Evolutionary conservation across 768 basidiomycete species (phyloP).

Genomic region (Russula ochroleuca): DNA sequence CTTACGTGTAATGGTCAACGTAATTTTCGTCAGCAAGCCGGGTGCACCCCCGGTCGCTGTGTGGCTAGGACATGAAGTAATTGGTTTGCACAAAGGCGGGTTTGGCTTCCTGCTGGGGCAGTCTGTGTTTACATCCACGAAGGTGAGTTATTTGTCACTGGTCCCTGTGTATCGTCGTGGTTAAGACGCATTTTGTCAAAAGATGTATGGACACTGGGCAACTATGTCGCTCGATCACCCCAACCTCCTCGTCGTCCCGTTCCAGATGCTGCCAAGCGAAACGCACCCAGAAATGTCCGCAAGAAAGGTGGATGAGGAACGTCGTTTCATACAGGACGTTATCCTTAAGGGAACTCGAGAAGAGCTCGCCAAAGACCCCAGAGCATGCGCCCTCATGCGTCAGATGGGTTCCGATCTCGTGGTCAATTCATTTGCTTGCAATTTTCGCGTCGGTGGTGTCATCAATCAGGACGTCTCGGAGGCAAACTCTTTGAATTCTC

Average conservation of each 20-base stretch:
- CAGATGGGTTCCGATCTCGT: conserved; percentile 36
- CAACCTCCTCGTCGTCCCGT: conserved; percentile 40
- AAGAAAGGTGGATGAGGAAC: conserved; percentile 31
- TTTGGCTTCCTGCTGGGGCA: conserved; percentile 41
- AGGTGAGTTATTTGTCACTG: conserved; percentile 30
- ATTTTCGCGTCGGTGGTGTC: conserved; percentile 38
- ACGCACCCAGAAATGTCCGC: conserved; percentile 18
- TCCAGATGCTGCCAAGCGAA: conserved; percentile 40
- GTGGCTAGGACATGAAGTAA: conserved; percentile 38
- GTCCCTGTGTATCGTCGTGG: background rate
- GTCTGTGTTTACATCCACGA: conserved; percentile 37
- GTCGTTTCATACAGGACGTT: conserved; percentile 24
- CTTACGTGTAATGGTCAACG: background rate
- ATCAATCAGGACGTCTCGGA: conserved; percentile 39
- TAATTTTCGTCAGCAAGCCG: conserved; percentile 41
- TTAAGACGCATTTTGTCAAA: background rate
- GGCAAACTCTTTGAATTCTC: conserved; percentile 41
- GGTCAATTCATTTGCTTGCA: conserved; percentile 45
- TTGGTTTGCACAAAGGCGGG: conserved; percentile 41
- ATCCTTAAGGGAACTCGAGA: conserved; percentile 20
- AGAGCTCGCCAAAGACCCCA: conserved; percentile 21
- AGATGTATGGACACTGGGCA: conserved; percentile 39
- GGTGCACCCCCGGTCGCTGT: conserved; percentile 33
- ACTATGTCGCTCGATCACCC: conserved; percentile 37
- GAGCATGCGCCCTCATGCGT: conserved; percentile 18